Evolutionary conservation across 306 rosid genomes (phyloP).

Genomic region (Acacia melanoxylon): DNA sequence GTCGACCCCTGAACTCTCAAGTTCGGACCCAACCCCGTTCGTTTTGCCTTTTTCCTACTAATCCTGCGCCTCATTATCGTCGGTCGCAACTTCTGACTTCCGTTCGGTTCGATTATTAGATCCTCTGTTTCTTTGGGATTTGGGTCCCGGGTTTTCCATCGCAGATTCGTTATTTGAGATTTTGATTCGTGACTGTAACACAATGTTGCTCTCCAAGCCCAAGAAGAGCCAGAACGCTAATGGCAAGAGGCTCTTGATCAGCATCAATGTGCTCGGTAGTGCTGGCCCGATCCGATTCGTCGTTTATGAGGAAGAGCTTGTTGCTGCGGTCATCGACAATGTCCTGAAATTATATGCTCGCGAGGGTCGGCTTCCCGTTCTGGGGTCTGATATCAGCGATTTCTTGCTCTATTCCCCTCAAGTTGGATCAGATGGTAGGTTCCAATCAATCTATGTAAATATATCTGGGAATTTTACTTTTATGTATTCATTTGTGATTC

Average conservation of each 20-base stretch:
- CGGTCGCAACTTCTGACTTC: neutral
- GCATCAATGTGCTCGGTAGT: conserved; percentile 83
- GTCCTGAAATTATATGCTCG: conserved; percentile 89
- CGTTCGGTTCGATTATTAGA: neutral
- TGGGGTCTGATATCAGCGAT: conserved; percentile 52
- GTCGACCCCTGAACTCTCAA: conserved; percentile 66
- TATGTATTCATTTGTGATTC: neutral
- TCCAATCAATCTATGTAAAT: neutral
- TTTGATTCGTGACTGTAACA: neutral
- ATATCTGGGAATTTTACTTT: neutral
- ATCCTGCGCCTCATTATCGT: neutral
- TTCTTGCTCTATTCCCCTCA: conserved; percentile 76
- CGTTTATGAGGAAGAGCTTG: conserved; percentile 66
- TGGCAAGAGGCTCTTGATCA: conserved; percentile 70
- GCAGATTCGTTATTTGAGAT: neutral
- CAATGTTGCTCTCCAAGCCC: conserved; percentile 76
- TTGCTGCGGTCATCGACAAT: conserved; percentile 75
- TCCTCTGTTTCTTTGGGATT: neutral
- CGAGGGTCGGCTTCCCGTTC: conserved; percentile 87
- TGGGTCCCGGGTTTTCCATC: neutral
- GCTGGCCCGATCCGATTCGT: conserved; percentile 96
- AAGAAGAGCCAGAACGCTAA: conserved; percentile 72
- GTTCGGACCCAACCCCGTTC: conserved; percentile 1
- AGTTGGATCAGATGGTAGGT: conserved; percentile 71
- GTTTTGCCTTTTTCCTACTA: neutral